Evolutionary conservation across 2,329 filamentous ascomycete genomes (phyloP).

Genomic region (Calonectria naviculata): DNA sequence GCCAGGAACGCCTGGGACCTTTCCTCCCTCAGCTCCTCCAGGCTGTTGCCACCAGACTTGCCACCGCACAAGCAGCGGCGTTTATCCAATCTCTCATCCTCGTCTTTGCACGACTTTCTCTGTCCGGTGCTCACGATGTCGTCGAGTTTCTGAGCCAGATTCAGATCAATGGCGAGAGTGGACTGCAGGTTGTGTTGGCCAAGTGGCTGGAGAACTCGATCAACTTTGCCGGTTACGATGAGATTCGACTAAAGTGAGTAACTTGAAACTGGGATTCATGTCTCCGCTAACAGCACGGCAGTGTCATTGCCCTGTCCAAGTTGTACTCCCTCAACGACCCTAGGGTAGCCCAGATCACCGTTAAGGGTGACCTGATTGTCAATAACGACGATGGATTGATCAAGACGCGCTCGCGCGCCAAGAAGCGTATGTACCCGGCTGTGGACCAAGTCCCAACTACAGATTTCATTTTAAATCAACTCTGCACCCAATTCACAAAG

Average conservation of each 20-base stretch:
- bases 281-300: slow-evolving; percentile 52
- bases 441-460: slow-evolving; percentile 29
- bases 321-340: slow-evolving; percentile 88
- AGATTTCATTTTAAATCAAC: slow-evolving; percentile 26
- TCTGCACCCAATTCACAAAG: slow-evolving; percentile 32
- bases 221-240: slow-evolving; percentile 97
- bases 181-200: slow-evolving; percentile 87
- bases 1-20: slow-evolving; percentile 88
- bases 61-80: slow-evolving; percentile 82
- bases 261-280: not conserved
- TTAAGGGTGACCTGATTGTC: slow-evolving; percentile 92
- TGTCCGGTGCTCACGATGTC: slow-evolving; percentile 88
- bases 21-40: slow-evolving; percentile 89
- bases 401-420: slow-evolving; percentile 92
- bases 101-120: slow-evolving; percentile 90
- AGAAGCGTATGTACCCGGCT: slow-evolving; percentile 70
- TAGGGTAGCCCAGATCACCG: slow-evolving; percentile 80
- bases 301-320: slow-evolving; percentile 92
- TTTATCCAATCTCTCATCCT: slow-evolving; percentile 97
- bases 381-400: slow-evolving; percentile 80
- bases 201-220: slow-evolving; percentile 99
- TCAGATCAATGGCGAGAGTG: slow-evolving; percentile 81
- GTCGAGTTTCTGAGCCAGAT: slow-evolving; percentile 91
- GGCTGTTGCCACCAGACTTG: slow-evolving; percentile 87
- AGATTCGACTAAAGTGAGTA: slow-evolving; percentile 94